A percentile compares a stretch with the other conserved stretches of the same genome.
Evolutionary conservation across 2,329 filamentous ascomycete genomes (phyloP).

Genomic region (Chrysoporthe deuterocubensis): DNA sequence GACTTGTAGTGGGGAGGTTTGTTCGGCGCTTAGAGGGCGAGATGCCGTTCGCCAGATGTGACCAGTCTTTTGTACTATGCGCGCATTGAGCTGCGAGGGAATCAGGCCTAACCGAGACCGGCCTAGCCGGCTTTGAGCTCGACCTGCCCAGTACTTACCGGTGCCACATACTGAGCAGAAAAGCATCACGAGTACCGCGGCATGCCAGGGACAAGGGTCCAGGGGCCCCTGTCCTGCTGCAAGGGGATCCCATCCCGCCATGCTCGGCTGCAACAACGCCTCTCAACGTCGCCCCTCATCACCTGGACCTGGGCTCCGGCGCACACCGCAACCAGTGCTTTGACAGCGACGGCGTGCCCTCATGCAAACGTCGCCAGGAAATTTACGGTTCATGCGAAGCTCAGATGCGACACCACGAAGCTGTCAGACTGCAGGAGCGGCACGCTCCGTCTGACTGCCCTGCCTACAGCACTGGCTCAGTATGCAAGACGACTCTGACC

Average conservation of each 20-base stretch:
- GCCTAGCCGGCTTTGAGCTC: background rate
- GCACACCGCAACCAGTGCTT: background rate
- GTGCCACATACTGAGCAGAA: background rate
- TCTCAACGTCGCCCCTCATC: background rate
- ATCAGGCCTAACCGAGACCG: slow-evolving; percentile 6
- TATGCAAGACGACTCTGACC: slow-evolving; percentile 20
- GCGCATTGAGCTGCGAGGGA: background rate
- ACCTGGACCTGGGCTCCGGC: background rate
- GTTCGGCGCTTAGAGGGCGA: slow-evolving; percentile 17
- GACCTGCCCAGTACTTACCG: background rate
- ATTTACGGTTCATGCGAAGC: slow-evolving; percentile 1
- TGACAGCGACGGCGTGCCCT: background rate
- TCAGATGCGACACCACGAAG: background rate
- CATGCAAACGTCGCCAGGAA: background rate
- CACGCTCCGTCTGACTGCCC: slow-evolving; percentile 14
- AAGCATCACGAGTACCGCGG: no score
- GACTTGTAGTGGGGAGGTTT: slow-evolving; percentile 13
- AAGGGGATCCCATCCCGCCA: background rate
- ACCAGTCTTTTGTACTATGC: background rate
- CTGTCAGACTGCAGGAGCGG: slow-evolving; percentile 13
- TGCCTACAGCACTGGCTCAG: background rate
- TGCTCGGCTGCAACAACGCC: background rate
- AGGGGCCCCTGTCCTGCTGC: background rate
- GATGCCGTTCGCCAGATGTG: slow-evolving; percentile 13
- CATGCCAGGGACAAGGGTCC: background rate